phyloP scores from a whole-genome alignment of 495 filamentous ascomycete species.

The Lentithecium fluviatile region DNA sequence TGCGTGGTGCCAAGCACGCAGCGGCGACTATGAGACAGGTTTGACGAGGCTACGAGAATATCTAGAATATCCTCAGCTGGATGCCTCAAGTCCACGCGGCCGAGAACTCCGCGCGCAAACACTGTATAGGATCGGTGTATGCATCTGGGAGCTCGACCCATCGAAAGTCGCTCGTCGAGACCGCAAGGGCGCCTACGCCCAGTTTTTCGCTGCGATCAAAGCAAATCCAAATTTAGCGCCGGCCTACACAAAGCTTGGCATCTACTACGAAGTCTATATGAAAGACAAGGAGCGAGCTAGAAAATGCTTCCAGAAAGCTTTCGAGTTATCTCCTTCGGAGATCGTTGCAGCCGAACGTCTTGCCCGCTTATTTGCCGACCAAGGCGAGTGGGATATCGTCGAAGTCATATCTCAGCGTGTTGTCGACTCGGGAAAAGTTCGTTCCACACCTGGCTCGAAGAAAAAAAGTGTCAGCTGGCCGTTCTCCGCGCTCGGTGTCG shows the following conservation, averaged over 20 bases:
- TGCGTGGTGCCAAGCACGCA: constrained; percentile 87
- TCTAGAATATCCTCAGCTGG: constrained; percentile 54
- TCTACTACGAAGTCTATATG: constrained; percentile 91
- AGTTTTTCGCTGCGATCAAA: constrained; percentile 80
- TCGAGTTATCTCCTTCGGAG: constrained; percentile 87
- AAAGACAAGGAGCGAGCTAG: constrained; percentile 80
- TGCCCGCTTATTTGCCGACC: constrained; percentile 78
- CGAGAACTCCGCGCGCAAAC: constrained; percentile 77
- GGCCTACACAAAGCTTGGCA: constrained; percentile 87
- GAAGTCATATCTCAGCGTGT: constrained; percentile 89
- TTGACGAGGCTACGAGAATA: constrained; percentile 67
- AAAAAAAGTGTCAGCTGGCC: constrained; percentile 94
- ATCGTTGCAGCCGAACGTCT: constrained; percentile 85
- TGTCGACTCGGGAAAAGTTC: constrained; percentile 85
- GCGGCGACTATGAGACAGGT: constrained; percentile 65
- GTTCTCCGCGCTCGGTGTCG: constrained; percentile 91
- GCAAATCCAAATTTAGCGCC: constrained; percentile 87
- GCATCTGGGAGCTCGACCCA: constrained; percentile 78
- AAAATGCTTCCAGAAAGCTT: constrained; percentile 93
- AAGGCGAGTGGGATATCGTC: constrained; percentile 93
- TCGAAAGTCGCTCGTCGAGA: constrained; percentile 70
- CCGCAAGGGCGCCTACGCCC: constrained; percentile 74
- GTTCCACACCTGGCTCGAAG: constrained; percentile 86
- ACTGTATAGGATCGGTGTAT: constrained; percentile 83
- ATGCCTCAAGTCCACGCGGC: constrained; percentile 54